Evolutionary conservation across 805 yeast species (phyloP).

Genomic region (Monosporozyma yasuniensis): DNA sequence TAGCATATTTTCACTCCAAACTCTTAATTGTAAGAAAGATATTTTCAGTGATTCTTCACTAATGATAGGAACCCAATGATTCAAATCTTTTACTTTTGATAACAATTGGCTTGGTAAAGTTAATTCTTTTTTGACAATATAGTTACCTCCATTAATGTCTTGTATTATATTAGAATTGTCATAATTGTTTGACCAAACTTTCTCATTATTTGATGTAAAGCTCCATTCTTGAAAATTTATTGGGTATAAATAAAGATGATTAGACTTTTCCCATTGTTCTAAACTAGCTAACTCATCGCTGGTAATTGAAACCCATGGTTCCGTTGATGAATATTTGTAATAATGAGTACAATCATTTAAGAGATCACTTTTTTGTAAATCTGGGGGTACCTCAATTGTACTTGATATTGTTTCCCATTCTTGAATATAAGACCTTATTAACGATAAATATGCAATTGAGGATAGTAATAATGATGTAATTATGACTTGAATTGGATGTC

Average conservation of each 20-base stretch:
- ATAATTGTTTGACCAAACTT: conserved; percentile 8
- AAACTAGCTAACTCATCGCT: conserved; percentile 7
- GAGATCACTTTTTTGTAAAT: conserved; percentile 12
- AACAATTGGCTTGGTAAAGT: conserved; percentile 8
- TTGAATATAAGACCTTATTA: conserved; percentile 54
- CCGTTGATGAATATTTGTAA: conserved; percentile 13
- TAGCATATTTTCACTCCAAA: conserved; percentile 33
- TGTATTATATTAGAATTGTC: conserved; percentile 21
- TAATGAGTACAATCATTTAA: conserved; percentile 25
- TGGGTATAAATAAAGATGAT: conserved; percentile 26
- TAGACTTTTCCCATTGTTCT: conserved; percentile 5
- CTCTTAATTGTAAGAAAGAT: neutral
- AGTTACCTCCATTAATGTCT: conserved; percentile 16
- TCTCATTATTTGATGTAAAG: conserved; percentile 5
- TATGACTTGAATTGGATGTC: conserved; percentile 79
- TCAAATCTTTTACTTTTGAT: neutral
- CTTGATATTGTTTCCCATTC: conserved; percentile 31
- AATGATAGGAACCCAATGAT: neutral
- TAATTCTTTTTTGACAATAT: conserved; percentile 17
- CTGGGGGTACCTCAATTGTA: conserved; percentile 10
- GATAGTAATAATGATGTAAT: conserved; percentile 65
- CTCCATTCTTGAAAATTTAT: conserved; percentile 15
- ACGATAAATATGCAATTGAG: conserved; percentile 67
- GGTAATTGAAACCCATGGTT: conserved; percentile 7
- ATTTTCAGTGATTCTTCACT: neutral